phyloP scores from a whole-genome alignment of 2,329 filamentous ascomycete genomes.

The Penicillium occitanis region DNA sequence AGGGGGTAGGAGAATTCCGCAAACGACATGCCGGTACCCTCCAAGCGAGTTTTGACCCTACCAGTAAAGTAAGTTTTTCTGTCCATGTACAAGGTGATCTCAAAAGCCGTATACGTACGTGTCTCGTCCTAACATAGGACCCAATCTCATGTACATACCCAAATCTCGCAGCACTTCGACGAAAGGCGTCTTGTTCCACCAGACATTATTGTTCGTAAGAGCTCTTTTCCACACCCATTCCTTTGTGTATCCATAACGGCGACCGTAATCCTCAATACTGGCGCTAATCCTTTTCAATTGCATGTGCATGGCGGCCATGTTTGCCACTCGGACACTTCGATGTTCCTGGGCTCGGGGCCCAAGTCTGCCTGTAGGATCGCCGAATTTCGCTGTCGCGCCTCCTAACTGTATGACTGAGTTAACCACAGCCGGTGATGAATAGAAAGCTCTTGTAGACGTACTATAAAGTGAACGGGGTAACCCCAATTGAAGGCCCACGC shows the following conservation, averaged over 20 bases:
- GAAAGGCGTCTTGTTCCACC: slow-evolving; percentile 72
- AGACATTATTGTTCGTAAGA: slow-evolving; percentile 77
- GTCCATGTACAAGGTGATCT: background rate
- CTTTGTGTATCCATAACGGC: slow-evolving; percentile 63
- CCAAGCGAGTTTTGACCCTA: slow-evolving; percentile 77
- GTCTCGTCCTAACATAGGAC: slow-evolving; percentile 83
- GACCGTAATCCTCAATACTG: slow-evolving; percentile 67
- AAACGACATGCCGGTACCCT: slow-evolving; percentile 88
- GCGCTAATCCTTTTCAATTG: slow-evolving; percentile 64
- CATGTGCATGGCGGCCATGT: slow-evolving; percentile 51
- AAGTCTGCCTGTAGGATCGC: slow-evolving; percentile 49
- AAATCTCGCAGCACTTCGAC: slow-evolving; percentile 73
- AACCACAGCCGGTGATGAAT: background rate
- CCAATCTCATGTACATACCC: slow-evolving; percentile 72
- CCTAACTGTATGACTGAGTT: slow-evolving; percentile 39
- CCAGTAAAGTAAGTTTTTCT: background rate
- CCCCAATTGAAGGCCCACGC: slow-evolving; percentile 53
- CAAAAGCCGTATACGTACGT: slow-evolving; percentile 60
- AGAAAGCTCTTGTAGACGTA: slow-evolving; percentile 28
- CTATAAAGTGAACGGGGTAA: slow-evolving; percentile 46
- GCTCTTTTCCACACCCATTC: slow-evolving; percentile 66
- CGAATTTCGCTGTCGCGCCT: slow-evolving; percentile 47
- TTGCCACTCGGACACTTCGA: slow-evolving; percentile 43
- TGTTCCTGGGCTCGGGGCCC: slow-evolving; percentile 41
- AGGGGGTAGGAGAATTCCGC: slow-evolving; percentile 92